A percentile compares a stretch with the other conserved stretches of the same genome.
These are phyloP conservation scores for Triticum dicoccoides DNA, from an alignment of 176 grass and related monocot genomes.

Conservation along the genomic window DNA sequence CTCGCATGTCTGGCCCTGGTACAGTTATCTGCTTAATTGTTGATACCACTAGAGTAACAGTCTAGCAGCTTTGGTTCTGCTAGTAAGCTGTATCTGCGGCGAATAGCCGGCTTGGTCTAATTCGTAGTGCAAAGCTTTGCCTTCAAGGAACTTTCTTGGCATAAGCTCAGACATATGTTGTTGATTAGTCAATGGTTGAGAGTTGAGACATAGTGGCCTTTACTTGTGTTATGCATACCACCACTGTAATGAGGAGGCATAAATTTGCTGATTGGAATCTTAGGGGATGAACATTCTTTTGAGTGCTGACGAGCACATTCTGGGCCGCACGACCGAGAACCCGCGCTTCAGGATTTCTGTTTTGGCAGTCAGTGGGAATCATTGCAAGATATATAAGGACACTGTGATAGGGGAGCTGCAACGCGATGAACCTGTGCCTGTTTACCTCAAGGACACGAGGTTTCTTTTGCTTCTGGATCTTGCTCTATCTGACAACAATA, in stretches of 20 bases:
- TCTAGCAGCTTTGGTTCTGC: not conserved
- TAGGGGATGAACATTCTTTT: conserved; percentile 88
- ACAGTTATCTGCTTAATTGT: not conserved
- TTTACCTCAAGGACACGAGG: conserved; percentile 89
- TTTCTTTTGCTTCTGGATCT: conserved; percentile 41
- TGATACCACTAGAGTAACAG: not conserved
- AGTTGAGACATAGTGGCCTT: not conserved
- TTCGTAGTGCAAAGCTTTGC: not conserved
- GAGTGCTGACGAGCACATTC: conserved; percentile 65
- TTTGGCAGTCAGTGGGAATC: conserved; percentile 48
- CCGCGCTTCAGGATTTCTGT: conserved; percentile 49
- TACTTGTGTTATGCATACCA: not conserved
- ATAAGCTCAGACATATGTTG: not conserved
- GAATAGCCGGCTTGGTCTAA: not conserved
- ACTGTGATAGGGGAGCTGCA: conserved; percentile 39
- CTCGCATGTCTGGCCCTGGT: not conserved
- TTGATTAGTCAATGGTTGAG: not conserved
- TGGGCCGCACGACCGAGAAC: conserved; percentile 58
- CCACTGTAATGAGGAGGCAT: not conserved
- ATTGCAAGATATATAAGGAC: conserved; percentile 85
- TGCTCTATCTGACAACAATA: not conserved
- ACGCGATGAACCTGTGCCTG: conserved; percentile 26
- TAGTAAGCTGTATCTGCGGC: not conserved
- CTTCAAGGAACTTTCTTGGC: not conserved
- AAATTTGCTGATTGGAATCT: conserved; percentile 26